Base-by-base conservation (phyloP, 164 flowering plant genomes). In the Aristolochia fimbriata region DNA sequence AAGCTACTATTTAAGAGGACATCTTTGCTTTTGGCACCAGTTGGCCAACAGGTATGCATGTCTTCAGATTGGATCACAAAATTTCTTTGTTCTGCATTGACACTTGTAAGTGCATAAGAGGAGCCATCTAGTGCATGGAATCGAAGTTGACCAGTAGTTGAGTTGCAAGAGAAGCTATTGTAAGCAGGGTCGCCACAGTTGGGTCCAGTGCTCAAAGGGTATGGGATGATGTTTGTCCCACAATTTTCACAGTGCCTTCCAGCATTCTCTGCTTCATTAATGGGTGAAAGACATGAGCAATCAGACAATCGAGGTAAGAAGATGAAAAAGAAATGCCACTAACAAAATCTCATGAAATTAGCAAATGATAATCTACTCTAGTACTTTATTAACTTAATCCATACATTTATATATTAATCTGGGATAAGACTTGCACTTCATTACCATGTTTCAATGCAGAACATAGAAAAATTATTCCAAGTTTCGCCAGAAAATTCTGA, bases 161-260 rank as follows among this genome's bases (percentile, higher is more conserved):
- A 8, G n/a, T 52, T 19, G 41, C 65, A 62, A 15, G 20, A 12
- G 51, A 62, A 24, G 24, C 15, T 54, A 2, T 23, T 24, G 24
- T 62, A 53, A 5, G 33, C 50, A 23, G 58, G 65, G 23, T 62
- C 50, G 1, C 65, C 65, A 24, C 65, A 62, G 33, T 54, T 25
- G 23, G 54, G 24, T 15, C 43, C 65, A 24, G 65, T 62, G 51
- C 58, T 62, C n/a, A 62, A 21, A 43, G 65, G 65, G 54, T 62
- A 62, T 1, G 58, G 65, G 46, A 62, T 25, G 27, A 24, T 10
- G 31, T 51, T 30, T 13, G 48, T 41, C 19, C 57, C 64, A 51
- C 64, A 61, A 51, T 21, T 37, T 15, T 19, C 20, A 15, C 64
- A 51, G 16, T 22, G 31, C 10, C 30, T 52, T 33, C 57, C 21